Base-by-base conservation (phyloP, 768 basidiomycete species). In the Boletus pseudopeckii region DNA sequence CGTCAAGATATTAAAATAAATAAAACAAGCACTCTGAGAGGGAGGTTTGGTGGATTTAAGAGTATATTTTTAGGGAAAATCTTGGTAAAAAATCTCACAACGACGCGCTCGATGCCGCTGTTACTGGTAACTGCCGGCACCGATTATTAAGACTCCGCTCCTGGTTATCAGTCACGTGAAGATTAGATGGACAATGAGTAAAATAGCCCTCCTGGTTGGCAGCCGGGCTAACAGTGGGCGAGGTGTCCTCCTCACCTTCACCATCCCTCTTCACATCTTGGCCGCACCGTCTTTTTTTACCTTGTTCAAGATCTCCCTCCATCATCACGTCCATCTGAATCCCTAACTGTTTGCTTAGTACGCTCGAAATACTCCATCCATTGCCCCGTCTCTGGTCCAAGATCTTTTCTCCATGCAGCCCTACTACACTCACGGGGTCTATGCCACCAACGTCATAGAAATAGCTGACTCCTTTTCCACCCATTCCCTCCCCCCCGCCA, bases 361-460 rank as follows among this genome's bases (percentile, higher is more conserved):
- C 60, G 14, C 57, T 48, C 57, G 17, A 53, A 24, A 42, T 42
- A 42, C 54, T 6, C 14, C 40, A 15, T 22, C 20, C 7, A 22
- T 54, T 32, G 9, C 40, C n/a, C 34, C 38, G 18, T 38, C 40
- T 4, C 15, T 28, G 28, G 5, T 11, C 17, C 34, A 8, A 17
- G 34, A 36, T 36, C 34, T 15, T 36, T 17, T 17, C 34, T 51
- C 20, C 45, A 71, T 64, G 63, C 62, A 65, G 44, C 39, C 65
- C 38, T 62, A 62, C 53, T 55, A 55, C 13, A 3, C 54, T 15
- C 47, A 57, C 46, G 44, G 28, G 37, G 7, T 50, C 24, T 65
- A 61, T 43, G 17, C 60, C 0, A 26, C 65, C 33, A 66, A 66
- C 55, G 59, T 69, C 59, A 61, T 70, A 49, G 69, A 68, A 44